A percentile compares a stretch with the other conserved stretches of the same genome.
Conservation (phyloP, 805 yeast genomes). For the Kregervanrija pseudodelftensis region DNA sequence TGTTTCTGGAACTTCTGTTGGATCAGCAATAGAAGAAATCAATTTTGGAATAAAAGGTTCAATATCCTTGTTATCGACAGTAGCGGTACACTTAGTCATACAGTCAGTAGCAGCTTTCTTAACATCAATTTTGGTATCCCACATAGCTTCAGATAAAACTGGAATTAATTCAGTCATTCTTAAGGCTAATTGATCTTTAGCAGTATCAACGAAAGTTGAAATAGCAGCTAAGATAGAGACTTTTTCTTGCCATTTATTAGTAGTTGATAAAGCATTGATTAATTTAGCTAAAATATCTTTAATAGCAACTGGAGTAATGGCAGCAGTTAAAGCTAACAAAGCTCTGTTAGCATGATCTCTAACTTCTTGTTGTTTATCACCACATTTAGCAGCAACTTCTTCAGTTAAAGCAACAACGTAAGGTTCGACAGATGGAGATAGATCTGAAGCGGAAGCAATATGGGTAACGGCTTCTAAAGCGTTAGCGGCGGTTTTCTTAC, state of each 20-base stretch:
- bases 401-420: constrained; percentile 73
- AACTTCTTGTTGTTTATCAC: constrained; percentile 81
- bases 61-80: constrained; percentile 99
- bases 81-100: constrained; percentile 93
- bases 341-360: constrained; percentile 71
- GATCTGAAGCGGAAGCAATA: constrained; percentile 72
- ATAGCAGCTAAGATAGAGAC: constrained; percentile 81
- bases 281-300: constrained; percentile 83
- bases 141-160: constrained; percentile 97
- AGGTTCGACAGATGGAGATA: constrained; percentile 95
- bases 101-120: constrained; percentile 94
- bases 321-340: constrained; percentile 66
- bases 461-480: constrained; percentile 80
- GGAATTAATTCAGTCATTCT: constrained; percentile 99
- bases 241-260: constrained; percentile 98
- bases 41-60: constrained; percentile 98
- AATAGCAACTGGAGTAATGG: constrained; percentile 89
- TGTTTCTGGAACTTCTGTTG: constrained; percentile 97
- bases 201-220: constrained; percentile 83
- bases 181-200: constrained; percentile 92
- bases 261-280: constrained; percentile 54
- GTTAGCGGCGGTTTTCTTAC: constrained; percentile 77
- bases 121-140: constrained; percentile 99
- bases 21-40: constrained; percentile 94
- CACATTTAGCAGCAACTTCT: constrained; percentile 68